A percentile compares a stretch with the other conserved stretches of the same genome.
phyloP scores from a whole-genome alignment of 768 basidiomycete species.

The Agaricus subrufescens region DNA sequence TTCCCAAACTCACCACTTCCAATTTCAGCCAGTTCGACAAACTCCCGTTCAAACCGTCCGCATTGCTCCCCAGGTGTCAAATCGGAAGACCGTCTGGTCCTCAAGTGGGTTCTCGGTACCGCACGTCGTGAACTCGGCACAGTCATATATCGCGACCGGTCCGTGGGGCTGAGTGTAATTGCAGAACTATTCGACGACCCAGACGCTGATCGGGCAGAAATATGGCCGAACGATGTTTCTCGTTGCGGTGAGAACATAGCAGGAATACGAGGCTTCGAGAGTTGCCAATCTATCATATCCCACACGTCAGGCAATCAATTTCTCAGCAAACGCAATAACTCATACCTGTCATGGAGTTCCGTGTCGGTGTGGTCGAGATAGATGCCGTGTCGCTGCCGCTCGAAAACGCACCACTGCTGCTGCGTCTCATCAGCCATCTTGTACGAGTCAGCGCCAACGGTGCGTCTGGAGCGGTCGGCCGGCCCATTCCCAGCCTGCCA shows the following conservation, averaged over 20 bases:
- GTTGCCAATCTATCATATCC: slow-evolving; percentile 45
- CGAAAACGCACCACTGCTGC: slow-evolving; percentile 79
- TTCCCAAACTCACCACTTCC: slow-evolving; percentile 94
- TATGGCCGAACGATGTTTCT: not conserved
- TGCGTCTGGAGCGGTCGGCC: slow-evolving; percentile 34
- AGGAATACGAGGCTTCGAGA: slow-evolving; percentile 45
- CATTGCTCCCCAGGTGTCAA: slow-evolving; percentile 44
- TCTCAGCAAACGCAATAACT: slow-evolving; percentile 1
- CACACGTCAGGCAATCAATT: slow-evolving; percentile 6
- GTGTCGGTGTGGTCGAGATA: slow-evolving; percentile 58
- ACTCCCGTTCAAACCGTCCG: slow-evolving; percentile 76
- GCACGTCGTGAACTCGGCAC: slow-evolving; percentile 18
- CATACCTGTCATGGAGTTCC: slow-evolving; percentile 46
- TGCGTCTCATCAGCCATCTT: slow-evolving; percentile 68
- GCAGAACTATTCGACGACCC: slow-evolving; percentile 53
- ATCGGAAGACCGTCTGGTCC: slow-evolving; percentile 30
- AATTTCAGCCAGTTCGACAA: slow-evolving; percentile 72
- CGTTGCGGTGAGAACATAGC: slow-evolving; percentile 21
- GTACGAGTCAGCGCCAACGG: slow-evolving; percentile 37
- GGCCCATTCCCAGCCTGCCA: slow-evolving; percentile 61
- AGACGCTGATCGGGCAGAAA: slow-evolving; percentile 45
- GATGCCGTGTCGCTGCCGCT: slow-evolving; percentile 65
- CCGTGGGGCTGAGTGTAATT: slow-evolving; percentile 42
- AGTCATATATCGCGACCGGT: slow-evolving; percentile 23
- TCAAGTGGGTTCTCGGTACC: slow-evolving; percentile 16